Evolutionary conservation across 73 alveolate genomes (phyloP).

Genomic region (Paramecium caudatum): DNA sequence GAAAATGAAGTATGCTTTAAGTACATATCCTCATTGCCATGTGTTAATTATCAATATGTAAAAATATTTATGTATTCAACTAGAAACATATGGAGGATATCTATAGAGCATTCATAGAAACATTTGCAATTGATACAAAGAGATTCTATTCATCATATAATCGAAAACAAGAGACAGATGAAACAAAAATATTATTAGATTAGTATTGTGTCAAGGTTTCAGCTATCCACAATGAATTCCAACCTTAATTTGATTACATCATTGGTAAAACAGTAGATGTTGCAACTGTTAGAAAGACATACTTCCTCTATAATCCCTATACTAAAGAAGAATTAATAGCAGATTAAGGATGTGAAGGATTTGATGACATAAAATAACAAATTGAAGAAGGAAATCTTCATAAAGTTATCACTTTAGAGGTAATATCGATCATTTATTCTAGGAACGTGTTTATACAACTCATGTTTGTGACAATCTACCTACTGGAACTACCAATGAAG

Average conservation of each 20-base stretch:
- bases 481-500: constrained; percentile 36
- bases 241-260: neutral
- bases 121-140: neutral
- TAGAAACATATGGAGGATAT: constrained; percentile 57
- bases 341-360: constrained; percentile 7
- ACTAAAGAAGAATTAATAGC: neutral
- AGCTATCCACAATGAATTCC: neutral
- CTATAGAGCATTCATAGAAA: constrained; percentile 24
- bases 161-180: constrained; percentile 63
- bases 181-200: neutral
- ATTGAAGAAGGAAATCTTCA: constrained; percentile 27
- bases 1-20: neutral
- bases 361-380: neutral
- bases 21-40: constrained; percentile 18
- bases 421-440: neutral
- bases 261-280: constrained; percentile 26
- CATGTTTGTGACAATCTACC: constrained; percentile 57
- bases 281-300: neutral
- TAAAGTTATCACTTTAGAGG: constrained; percentile 25
- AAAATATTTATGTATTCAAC: neutral
- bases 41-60: constrained; percentile 47
- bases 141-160: constrained; percentile 16
- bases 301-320: neutral
- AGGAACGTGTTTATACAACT: constrained; percentile 29
- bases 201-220: neutral